phyloP scores from a whole-genome alignment of 345 rosid genomes.

The Camelina laxa region DNA sequence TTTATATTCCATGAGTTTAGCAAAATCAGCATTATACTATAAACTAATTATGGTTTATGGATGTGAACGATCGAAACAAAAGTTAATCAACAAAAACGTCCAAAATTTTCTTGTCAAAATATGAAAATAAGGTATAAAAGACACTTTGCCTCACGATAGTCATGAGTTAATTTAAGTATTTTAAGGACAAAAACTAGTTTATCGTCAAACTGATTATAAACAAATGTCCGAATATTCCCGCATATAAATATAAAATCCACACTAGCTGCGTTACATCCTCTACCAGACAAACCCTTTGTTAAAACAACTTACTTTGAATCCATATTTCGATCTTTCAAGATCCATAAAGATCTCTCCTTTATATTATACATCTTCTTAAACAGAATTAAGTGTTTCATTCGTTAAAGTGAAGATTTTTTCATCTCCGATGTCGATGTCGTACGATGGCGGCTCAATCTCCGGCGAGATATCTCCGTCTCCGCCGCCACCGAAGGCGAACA shows the following conservation, averaged over 20 bases:
- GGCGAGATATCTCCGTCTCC: constrained; percentile 36
- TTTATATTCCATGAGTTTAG: no score
- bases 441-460: constrained; percentile 8
- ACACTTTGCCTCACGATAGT: background rate
- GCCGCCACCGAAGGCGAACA: constrained; percentile 53
- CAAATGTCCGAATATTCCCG: constrained; percentile 38
- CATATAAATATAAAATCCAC: background rate
- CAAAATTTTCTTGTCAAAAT: no score
- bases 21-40: background rate
- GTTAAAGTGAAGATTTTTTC: constrained; percentile 1
- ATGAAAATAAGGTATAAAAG: background rate
- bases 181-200: constrained; percentile 11
- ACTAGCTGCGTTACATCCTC: background rate
- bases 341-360: background rate
- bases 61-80: no score
- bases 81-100: no score
- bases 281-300: background rate
- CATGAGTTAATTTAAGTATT: background rate
- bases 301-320: background rate
- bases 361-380: background rate
- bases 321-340: constrained; percentile 6
- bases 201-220: background rate
- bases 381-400: constrained; percentile 15
- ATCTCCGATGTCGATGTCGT: no score
- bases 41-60: no score